Evolutionary conservation across 1,139 yeast genomes (phyloP).

Genomic region (Arxiozyma telluris): DNA sequence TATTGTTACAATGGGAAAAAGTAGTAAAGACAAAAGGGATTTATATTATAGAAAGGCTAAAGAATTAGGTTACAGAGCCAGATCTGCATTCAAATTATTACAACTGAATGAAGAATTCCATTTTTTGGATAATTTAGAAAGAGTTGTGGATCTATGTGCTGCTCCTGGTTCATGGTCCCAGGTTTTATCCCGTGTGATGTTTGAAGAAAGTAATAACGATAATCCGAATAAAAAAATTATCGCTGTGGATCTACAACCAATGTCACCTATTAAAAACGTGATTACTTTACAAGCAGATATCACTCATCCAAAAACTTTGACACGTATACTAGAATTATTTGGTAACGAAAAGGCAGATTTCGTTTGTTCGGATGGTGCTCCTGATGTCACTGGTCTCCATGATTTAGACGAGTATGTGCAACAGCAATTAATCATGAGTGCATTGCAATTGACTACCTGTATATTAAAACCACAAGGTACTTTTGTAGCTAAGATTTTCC

Average conservation of each 20-base stretch:
- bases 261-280: constrained; percentile 89
- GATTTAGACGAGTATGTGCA: constrained; percentile 95
- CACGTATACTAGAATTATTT: constrained; percentile 64
- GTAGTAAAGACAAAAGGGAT: constrained; percentile 92
- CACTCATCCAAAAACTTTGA: constrained; percentile 85
- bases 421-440: constrained; percentile 85
- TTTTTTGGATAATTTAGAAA: constrained; percentile 52
- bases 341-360: constrained; percentile 92
- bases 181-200: constrained; percentile 69
- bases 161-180: constrained; percentile 99
- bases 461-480: constrained; percentile 80
- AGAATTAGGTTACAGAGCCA: constrained; percentile 95
- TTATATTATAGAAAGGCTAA: constrained; percentile 84
- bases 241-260: constrained; percentile 93
- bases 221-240: constrained; percentile 58
- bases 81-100: constrained; percentile 87
- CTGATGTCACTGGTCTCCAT: constrained; percentile 95
- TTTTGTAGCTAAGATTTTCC: constrained; percentile 89
- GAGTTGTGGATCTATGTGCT: constrained; percentile 95
- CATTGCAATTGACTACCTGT: constrained; percentile 84
- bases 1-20: constrained; percentile 65
- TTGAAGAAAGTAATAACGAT: constrained; percentile 31
- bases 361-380: constrained; percentile 96
- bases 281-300: constrained; percentile 90
- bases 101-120: constrained; percentile 87